Evolutionary conservation across 352 stramenopile species (phyloP).

Genomic region (Pythium myriotylum): DNA sequence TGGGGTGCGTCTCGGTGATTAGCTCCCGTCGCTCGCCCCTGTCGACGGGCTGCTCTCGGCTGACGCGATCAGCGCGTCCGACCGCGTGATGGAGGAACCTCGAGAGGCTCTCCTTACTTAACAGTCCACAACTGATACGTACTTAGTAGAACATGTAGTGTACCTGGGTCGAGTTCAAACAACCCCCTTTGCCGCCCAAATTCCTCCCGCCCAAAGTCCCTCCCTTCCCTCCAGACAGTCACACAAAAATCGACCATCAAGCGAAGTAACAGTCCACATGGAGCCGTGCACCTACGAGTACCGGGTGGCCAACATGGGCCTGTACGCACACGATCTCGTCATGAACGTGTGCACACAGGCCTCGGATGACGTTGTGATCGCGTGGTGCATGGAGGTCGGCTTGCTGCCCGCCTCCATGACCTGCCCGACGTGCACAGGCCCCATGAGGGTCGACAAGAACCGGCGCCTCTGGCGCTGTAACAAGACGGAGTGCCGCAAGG

Average conservation of each 20-base stretch:
- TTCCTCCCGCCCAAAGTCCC: background rate
- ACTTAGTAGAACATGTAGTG: background rate
- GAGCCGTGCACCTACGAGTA: background rate
- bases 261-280: background rate
- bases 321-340: background rate
- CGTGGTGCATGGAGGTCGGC: background rate
- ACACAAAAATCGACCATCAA: background rate
- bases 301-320: background rate
- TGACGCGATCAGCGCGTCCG: too few relatives aligned
- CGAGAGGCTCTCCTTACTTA: background rate
- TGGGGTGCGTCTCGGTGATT: too few relatives aligned
- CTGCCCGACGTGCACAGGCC: background rate
- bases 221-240: background rate
- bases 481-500: background rate
- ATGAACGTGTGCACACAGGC: background rate
- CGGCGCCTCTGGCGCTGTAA: background rate
- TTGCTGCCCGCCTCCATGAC: background rate
- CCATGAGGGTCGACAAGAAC: background rate
- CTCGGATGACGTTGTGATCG: background rate
- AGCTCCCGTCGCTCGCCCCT: too few relatives aligned
- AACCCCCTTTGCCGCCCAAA: background rate
- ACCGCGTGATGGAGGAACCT: too few relatives aligned
- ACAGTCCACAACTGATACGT: background rate
- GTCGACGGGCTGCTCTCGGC: too few relatives aligned
- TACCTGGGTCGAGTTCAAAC: background rate